A percentile compares a stretch with the other conserved stretches of the same genome.
phyloP scores from a whole-genome alignment of 305 asterid species.

The Fraxinus ornus region DNA sequence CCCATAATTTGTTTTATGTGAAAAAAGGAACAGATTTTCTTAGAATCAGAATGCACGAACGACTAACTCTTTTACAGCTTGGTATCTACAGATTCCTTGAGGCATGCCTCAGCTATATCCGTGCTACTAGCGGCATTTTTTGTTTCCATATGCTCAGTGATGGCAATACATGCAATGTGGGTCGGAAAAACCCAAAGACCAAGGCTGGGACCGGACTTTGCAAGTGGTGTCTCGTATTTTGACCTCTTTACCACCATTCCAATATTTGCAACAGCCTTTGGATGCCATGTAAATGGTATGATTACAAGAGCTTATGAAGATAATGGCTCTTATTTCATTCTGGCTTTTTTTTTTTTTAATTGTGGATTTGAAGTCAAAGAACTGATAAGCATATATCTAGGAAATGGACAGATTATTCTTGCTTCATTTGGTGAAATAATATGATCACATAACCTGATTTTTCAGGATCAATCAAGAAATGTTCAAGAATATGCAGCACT shows the following conservation, averaged over 20 bases:
- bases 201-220: constrained; percentile 66
- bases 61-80: constrained; percentile 37
- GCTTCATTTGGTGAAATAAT: background rate
- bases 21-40: constrained; percentile 11
- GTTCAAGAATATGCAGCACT: background rate
- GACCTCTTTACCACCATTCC: constrained; percentile 91
- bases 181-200: constrained; percentile 62
- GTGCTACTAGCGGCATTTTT: constrained; percentile 79
- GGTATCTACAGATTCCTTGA: constrained; percentile 68
- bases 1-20: background rate
- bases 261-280: constrained; percentile 86
- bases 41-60: constrained; percentile 18
- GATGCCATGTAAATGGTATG: constrained; percentile 90
- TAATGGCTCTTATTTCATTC: background rate
- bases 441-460: background rate
- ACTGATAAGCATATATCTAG: background rate
- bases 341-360: background rate
- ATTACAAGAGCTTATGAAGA: background rate
- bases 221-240: constrained; percentile 50
- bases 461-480: background rate
- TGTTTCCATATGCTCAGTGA: constrained; percentile 71
- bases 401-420: background rate
- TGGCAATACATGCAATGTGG: constrained; percentile 78
- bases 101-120: constrained; percentile 90
- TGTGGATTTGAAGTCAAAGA: background rate